Evolutionary conservation across 768 basidiomycete genomes (phyloP), one percentile per base, ranked within the genome.

Genomic region (Trametes villosa): DNA sequence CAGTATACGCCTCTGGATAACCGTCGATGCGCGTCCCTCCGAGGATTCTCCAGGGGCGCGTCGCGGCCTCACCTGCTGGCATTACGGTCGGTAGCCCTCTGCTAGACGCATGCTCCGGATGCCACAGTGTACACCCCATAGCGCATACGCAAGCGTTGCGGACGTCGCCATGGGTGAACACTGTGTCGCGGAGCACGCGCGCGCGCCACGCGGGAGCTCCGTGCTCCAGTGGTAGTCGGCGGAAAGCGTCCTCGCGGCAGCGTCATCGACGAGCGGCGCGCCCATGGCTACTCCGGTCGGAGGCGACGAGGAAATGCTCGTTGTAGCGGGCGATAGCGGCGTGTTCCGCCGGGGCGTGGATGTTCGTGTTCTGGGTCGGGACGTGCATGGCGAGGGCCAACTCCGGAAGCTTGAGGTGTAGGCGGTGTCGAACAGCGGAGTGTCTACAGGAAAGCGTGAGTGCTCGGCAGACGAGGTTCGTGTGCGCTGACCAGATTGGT

Each of bases 181-280:
- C 22, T 71, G 67, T 52, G 78, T 79, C 0, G 81, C 79, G 0
- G 77, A 77, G 9, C 81, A 63, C 5, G 68, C 76, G 13, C 60
- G 22, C 3, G 76, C 67, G 26, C 66, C 70, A 1, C 72, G 70
- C 0, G 80, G 79, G 62, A 77, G 80, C 59, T 74, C 71, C 20
- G 70, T 69, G 18, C 75, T 78, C 67, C 74, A 71, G 66, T 82
- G 81, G 67, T 82, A 80, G 67, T 82, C 81, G n/a, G 81, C 67
- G 36, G 81, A 68, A 27, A 82, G 72, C 30, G 71, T 71, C 52
- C 60, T 57, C 20, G 67, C 68, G 2, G 38, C 52, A 24, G 34
- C 54, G 24, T 44, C 63, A 29, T 29, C 55, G 41, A 76, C 66
- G 1, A 78, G 53, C 1, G 76, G 58, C 5, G 67, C 68, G 2